Conservation (phyloP, 2,329 filamentous ascomycete species). For the Fusarium bactridioides region DNA sequence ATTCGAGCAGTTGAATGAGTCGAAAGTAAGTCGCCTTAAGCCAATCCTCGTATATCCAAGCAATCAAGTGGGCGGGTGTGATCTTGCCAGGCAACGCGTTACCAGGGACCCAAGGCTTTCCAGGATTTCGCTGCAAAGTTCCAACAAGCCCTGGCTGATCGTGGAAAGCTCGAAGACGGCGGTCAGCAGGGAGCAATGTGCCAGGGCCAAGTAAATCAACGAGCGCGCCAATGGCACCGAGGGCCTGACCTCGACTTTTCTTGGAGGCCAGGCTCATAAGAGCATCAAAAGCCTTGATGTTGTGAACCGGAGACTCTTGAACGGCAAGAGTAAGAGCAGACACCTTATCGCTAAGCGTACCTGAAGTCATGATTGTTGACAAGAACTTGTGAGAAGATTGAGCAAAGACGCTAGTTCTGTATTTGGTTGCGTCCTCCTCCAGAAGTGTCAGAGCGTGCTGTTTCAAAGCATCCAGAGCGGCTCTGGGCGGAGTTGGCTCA, state of each 20-base stretch:
- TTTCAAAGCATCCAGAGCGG: conserved; percentile 62
- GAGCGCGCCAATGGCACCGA: conserved; percentile 89
- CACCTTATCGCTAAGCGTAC: conserved; percentile 95
- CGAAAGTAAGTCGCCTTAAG: conserved; percentile 94
- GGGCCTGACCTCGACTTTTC: conserved; percentile 89
- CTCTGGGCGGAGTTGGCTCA: conserved; percentile 52
- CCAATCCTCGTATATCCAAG: conserved; percentile 95
- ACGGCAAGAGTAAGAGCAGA: conserved; percentile 93
- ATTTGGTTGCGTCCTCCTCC: conserved; percentile 78
- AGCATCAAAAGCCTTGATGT: conserved; percentile 86
- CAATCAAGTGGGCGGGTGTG: conserved; percentile 78
- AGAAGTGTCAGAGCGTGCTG: conserved; percentile 77
- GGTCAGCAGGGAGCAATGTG: conserved; percentile 80
- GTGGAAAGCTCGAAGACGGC: conserved; percentile 81
- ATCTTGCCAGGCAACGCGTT: conserved; percentile 77
- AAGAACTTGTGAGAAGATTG: conserved; percentile 95
- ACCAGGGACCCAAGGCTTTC: conserved; percentile 69
- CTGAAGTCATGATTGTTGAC: conserved; percentile 94
- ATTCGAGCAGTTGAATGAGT: conserved; percentile 87
- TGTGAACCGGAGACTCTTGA: conserved; percentile 96
- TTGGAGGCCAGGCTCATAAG: conserved; percentile 86
- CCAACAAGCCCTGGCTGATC: conserved; percentile 80
- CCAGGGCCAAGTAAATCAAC: conserved; percentile 95
- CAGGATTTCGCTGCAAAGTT: conserved; percentile 69
- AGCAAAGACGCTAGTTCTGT: conserved; percentile 75